Percentiles rank a stretch among this genome's conserved stretches.
Conservation (phyloP, 345 rosid species). For the Pelargonium nanum region DNA sequence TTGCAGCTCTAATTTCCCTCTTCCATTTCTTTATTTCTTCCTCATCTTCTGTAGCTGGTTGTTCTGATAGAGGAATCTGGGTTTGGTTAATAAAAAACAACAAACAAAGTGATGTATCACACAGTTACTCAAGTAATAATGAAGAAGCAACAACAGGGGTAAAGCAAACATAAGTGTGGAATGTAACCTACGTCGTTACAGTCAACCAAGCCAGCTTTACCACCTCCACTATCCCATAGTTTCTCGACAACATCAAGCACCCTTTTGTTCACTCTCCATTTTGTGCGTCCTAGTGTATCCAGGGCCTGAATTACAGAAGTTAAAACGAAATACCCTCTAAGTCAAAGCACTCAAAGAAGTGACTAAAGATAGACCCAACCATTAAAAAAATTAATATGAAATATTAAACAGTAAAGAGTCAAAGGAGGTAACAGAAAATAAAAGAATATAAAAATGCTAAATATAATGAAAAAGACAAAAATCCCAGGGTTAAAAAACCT, state of each 20-base stretch:
- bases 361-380: constrained; percentile 3
- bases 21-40: constrained; percentile 62
- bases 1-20: constrained; percentile 59
- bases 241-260: constrained; percentile 74
- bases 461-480: constrained; percentile 1
- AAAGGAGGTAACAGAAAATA: not conserved
- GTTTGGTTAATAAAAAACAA: not conserved
- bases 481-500: constrained; percentile 46
- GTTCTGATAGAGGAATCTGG: constrained; percentile 65
- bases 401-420: not conserved
- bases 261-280: constrained; percentile 86
- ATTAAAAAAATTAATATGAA: constrained; percentile 12
- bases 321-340: too few species aligned
- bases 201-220: constrained; percentile 68
- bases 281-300: constrained; percentile 87
- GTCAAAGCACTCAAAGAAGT: too few species aligned
- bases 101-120: not conserved
- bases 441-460: not conserved
- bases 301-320: constrained; percentile 54
- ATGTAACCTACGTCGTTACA: constrained; percentile 67
- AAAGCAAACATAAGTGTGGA: constrained; percentile 6
- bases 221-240: constrained; percentile 91
- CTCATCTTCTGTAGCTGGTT: constrained; percentile 66
- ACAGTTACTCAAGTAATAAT: not conserved
- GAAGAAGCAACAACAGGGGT: constrained; percentile 4